Evolutionary conservation across 352 stramenopile species (phyloP).

Genomic region (Globisporangium rhizosaccharum): DNA sequence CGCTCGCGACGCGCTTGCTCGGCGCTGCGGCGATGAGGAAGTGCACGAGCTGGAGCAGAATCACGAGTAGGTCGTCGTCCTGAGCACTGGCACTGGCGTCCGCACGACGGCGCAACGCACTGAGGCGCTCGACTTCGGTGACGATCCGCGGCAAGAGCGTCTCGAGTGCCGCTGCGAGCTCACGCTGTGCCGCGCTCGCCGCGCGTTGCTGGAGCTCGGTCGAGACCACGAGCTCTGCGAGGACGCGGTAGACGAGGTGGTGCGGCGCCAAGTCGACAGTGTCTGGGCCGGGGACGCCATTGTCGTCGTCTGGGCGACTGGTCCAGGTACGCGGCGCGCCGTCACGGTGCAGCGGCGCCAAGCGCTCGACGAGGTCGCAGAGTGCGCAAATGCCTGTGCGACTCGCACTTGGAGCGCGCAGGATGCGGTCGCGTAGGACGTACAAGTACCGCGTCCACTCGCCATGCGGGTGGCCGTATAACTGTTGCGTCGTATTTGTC

Average conservation of each 20-base stretch:
- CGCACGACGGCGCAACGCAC: neutral
- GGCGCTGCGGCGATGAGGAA: constrained; percentile 32
- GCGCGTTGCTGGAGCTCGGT: constrained; percentile 38
- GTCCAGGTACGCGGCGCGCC: no score
- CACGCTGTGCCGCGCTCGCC: constrained; percentile 26
- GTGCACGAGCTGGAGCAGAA: constrained; percentile 46
- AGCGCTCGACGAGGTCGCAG: constrained; percentile 26
- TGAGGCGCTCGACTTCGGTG: constrained; percentile 30
- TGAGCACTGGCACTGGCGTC: constrained; percentile 1
- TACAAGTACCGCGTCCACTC: constrained; percentile 63
- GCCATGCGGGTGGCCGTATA: constrained; percentile 8
- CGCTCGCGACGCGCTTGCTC: constrained; percentile 19
- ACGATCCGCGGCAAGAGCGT: constrained; percentile 34
- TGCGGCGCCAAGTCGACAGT: constrained; percentile 12
- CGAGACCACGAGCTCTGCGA: constrained; percentile 48
- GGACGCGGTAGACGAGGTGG: constrained; percentile 39
- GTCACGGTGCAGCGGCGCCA: constrained; percentile 7
- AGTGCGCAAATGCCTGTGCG: constrained; percentile 26
- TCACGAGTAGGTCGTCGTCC: constrained; percentile 29
- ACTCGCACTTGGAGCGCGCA: constrained; percentile 30
- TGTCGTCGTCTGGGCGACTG: no score
- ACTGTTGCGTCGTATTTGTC: constrained; percentile 4
- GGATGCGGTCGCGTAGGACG: constrained; percentile 41
- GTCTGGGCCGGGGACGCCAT: no score
- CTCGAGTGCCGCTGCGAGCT: constrained; percentile 26